A percentile compares a stretch with the other conserved stretches of the same genome.
These are phyloP conservation scores for Triangularia setosa DNA, from an alignment of 2,329 filamentous ascomycete species.

Conservation along the genomic window DNA sequence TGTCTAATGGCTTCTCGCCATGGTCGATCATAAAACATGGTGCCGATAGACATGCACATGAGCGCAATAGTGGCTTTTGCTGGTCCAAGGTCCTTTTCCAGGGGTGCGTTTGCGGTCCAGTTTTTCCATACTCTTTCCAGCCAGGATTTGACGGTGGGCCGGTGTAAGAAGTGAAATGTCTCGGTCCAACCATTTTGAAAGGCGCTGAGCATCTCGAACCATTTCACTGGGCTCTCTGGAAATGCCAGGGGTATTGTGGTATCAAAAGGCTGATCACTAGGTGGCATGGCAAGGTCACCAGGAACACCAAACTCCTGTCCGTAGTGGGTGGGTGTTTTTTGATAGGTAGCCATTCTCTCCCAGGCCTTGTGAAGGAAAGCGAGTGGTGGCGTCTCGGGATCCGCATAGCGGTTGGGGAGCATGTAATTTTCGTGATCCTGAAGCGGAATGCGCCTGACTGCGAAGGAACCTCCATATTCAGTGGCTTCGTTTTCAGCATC, in stretches of 20 bases:
- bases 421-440: conserved; percentile 14
- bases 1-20: conserved; percentile 7
- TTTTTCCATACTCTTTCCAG: conserved; percentile 58
- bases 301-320: background rate
- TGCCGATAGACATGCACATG: conserved; percentile 22
- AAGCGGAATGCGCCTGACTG: background rate
- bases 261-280: conserved; percentile 20
- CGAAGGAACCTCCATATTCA: background rate
- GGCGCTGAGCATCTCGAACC: conserved; percentile 16
- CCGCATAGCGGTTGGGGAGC: conserved; percentile 12
- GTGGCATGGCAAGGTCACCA: background rate
- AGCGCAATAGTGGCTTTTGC: conserved; percentile 19
- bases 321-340: background rate
- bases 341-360: conserved; percentile 15
- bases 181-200: conserved; percentile 21
- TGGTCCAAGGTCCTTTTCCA: conserved; percentile 17
- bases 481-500: background rate
- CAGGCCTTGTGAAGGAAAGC: conserved; percentile 21
- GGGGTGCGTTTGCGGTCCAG: conserved; percentile 36
- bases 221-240: conserved; percentile 3
- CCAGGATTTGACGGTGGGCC: conserved; percentile 18
- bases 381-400: conserved; percentile 18
- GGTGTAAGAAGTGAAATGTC: conserved; percentile 25
- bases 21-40: conserved; percentile 10
- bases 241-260: background rate